Base-by-base conservation (phyloP, 1,139 yeast species). In the Candida sp. region DNA sequence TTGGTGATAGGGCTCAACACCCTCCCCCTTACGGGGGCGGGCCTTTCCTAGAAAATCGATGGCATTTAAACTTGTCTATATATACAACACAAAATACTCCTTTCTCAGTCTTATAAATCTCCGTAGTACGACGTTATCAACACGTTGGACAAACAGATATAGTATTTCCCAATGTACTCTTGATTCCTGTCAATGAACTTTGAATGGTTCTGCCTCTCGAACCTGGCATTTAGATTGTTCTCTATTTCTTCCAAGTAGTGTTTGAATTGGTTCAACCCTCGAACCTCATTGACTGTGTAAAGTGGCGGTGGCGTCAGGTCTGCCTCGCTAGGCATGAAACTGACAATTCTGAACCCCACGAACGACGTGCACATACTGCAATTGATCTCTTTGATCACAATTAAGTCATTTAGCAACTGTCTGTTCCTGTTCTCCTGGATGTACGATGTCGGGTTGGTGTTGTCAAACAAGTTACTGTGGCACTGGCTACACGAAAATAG, bases 301-400 rank as follows among this genome's bases (percentile, higher is more conserved):
- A 42, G 28, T 8, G 48, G 38, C 11, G 7, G 42, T 38, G 31
- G 42, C 8, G 6, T 3, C 5, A 22, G 42, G 5, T n/a, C 22
- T 3, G 31, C 6, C 5, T 43, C 38, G 11, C 39, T 38, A 4
- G 53, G 49, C n/a, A 49, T 51, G 30, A 56, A 43, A 9, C 49
- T 49, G 12, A 56, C 49, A 3, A 62, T 49, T 42, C 54, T 56
- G 42, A 57, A 59, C 5, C 67, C 66, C 12, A 63, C 46, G 7
- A 54, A 50, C n/a, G 50, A 55, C 28, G 47, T 44, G 44, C 67
- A 63, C 4, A 25, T 32, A n/a, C 42, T 48, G 35, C 67, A 63
- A 30, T 48, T 49, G 4, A 59, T 30, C 26, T 57, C 53, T 25
- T 55, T 53, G 3, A 58, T 50, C 17, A 56, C 34, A 11, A 55